Evolutionary conservation across 805 yeast genomes (phyloP), one percentile per base, ranked within the genome.

Genomic region (Candida maris): DNA sequence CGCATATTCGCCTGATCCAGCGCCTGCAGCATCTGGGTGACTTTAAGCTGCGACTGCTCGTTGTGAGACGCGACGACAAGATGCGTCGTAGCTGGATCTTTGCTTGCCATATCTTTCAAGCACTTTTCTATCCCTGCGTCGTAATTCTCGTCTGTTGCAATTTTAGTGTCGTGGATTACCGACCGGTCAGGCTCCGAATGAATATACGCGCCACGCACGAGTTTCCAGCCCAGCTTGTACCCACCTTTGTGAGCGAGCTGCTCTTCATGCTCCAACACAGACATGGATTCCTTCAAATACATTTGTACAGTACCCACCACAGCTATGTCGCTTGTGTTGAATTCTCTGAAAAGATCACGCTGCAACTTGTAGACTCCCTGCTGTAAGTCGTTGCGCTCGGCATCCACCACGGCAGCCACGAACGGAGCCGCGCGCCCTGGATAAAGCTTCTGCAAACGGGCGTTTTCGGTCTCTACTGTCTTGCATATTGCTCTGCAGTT

Each of bases 171-270:
- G 64, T 81, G 91, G 42, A 89, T 86, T 14, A 85, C 81, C 34
- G 55, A 46, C 54, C 97, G 72, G 45, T 81, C 70, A 23, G 83
- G 75, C 65, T 89, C 97, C 5, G 95, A 77, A 58, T 89, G 96
- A 42, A 89, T 77, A 67, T 89, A 89, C 12, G 97, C 97, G 46
- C 97, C 97, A 62, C 97, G 78, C 13, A 89, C 97, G 37, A 89
- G 72, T 62, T 89, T 89, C 68, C 88, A 68, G 15, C 96, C 96
- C 39, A 88, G 64, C 55, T 83, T 75, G 62, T 89, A 89, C 14
- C 64, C 61, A 35, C 74, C 71, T 37, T 70, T 58, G 39, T 63
- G 48, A 13, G 97, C 96, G 38, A 79, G 66, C 46, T 69, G 61
- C 46, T 76, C 74, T 57, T 89, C 97, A 26, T 64, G 46, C 21